Evolutionary conservation across 2,329 filamentous ascomycete species (phyloP).

Genomic region (Phoma sp.): DNA sequence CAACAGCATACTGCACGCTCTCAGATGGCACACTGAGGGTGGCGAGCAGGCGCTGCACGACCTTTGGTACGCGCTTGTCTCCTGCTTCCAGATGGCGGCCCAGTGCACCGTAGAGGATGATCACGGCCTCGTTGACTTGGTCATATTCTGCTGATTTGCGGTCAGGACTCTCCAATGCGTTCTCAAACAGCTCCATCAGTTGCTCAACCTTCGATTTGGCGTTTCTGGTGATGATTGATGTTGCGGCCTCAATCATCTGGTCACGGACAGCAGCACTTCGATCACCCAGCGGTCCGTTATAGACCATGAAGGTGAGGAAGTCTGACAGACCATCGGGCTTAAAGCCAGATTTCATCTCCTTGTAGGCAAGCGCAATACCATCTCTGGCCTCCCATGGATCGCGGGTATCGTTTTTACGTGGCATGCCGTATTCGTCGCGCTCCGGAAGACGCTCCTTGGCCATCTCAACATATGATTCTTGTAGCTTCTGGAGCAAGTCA

Average conservation of each 20-base stretch:
- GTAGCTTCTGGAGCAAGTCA: slow-evolving; percentile 69
- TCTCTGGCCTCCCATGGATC: slow-evolving; percentile 93
- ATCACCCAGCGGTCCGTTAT: slow-evolving; percentile 86
- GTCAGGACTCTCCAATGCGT: slow-evolving; percentile 83
- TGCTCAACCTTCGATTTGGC: slow-evolving; percentile 84
- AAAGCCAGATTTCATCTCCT: slow-evolving; percentile 77
- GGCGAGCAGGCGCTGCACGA: slow-evolving; percentile 83
- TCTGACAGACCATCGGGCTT: slow-evolving; percentile 72
- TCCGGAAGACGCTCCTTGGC: slow-evolving; percentile 84
- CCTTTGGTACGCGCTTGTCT: slow-evolving; percentile 86
- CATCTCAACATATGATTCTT: slow-evolving; percentile 76
- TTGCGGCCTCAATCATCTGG: slow-evolving; percentile 92
- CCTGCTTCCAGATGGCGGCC: slow-evolving; percentile 84
- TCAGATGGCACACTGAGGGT: slow-evolving; percentile 95
- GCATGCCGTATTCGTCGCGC: slow-evolving; percentile 94
- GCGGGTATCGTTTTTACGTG: slow-evolving; percentile 82
- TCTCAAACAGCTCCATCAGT: slow-evolving; percentile 91
- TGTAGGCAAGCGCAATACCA: slow-evolving; percentile 87
- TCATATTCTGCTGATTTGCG: slow-evolving; percentile 83
- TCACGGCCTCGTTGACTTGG: slow-evolving; percentile 93
- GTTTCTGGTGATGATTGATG: slow-evolving; percentile 78
- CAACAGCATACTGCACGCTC: slow-evolving; percentile 94
- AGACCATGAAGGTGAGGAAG: slow-evolving; percentile 86
- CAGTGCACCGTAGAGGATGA: slow-evolving; percentile 95
- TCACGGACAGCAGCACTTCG: slow-evolving; percentile 76